phyloP scores from a whole-genome alignment of 305 asterid genomes.

The Ilex paraguariensis region DNA sequence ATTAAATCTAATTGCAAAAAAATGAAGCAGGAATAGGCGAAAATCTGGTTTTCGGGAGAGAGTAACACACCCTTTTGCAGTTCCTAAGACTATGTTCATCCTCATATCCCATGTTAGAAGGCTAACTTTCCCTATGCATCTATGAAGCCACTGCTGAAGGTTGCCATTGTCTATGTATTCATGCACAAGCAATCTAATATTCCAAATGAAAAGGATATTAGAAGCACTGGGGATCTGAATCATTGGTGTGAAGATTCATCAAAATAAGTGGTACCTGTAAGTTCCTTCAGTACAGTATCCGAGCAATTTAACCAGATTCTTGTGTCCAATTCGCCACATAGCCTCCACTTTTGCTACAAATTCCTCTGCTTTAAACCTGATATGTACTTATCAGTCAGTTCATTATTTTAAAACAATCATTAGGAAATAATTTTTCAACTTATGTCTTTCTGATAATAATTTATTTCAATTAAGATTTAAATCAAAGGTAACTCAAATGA shows the following conservation, averaged over 20 bases:
- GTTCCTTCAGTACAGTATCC: constrained; percentile 50
- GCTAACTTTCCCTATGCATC: constrained; percentile 18
- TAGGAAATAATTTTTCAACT: background rate
- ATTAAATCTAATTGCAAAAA: background rate
- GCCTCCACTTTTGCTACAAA: constrained; percentile 36
- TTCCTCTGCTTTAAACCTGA: constrained; percentile 23
- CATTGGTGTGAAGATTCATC: background rate
- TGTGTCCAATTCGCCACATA: constrained; percentile 37
- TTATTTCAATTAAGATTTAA: too few relatives aligned
- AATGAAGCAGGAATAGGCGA: background rate
- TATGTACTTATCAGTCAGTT: background rate
- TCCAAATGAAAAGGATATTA: background rate
- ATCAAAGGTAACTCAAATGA: too few relatives aligned
- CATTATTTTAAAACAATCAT: background rate
- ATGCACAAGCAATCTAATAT: constrained; percentile 35
- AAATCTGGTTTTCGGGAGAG: background rate
- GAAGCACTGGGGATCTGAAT: background rate
- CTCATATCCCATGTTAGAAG: constrained; percentile 51
- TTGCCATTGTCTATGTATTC: constrained; percentile 52
- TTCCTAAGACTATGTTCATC: constrained; percentile 43
- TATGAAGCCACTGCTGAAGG: constrained; percentile 48
- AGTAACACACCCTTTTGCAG: constrained; percentile 52
- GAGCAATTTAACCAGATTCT: constrained; percentile 44
- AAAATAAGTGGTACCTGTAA: constrained; percentile 24
- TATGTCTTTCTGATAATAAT: too few relatives aligned